phyloP scores from a whole-genome alignment of 208 protist species.

The Leishmania mexicana region DNA sequence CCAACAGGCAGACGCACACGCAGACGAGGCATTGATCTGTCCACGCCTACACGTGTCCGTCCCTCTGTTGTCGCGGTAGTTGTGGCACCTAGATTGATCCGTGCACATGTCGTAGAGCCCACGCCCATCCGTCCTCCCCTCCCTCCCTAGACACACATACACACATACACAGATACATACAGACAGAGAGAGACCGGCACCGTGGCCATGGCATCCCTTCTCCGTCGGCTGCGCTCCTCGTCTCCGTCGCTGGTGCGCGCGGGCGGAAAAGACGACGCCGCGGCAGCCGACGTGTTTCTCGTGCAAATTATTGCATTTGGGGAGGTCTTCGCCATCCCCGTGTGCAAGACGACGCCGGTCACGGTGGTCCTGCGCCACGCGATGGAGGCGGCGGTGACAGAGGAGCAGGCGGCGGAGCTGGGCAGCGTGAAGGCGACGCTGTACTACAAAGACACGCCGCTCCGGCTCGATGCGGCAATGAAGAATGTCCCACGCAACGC shows the following conservation, averaged over 20 bases:
- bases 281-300: slow-evolving; percentile 11
- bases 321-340: slow-evolving; percentile 36
- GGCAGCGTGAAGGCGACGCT: slow-evolving; percentile 42
- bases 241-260: slow-evolving; percentile 2
- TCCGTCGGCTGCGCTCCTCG: slow-evolving; percentile 11
- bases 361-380: slow-evolving; percentile 49
- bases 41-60: neutral
- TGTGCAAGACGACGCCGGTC: slow-evolving; percentile 38
- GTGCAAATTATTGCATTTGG: slow-evolving; percentile 27
- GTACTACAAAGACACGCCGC: slow-evolving; percentile 41
- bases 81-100: neutral
- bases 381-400: slow-evolving; percentile 43
- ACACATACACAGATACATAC: neutral
- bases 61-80: neutral
- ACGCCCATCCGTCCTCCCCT: neutral
- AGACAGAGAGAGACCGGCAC: neutral
- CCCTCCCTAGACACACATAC: neutral
- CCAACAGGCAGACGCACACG: neutral
- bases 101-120: neutral
- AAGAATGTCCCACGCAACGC: slow-evolving; percentile 33
- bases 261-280: neutral
- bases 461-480: slow-evolving; percentile 41
- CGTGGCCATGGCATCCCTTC: slow-evolving; percentile 7
- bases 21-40: neutral
- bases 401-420: slow-evolving; percentile 21